phyloP scores from a whole-genome alignment of 129 eudicot genomes.

The Erigeron canadensis region DNA sequence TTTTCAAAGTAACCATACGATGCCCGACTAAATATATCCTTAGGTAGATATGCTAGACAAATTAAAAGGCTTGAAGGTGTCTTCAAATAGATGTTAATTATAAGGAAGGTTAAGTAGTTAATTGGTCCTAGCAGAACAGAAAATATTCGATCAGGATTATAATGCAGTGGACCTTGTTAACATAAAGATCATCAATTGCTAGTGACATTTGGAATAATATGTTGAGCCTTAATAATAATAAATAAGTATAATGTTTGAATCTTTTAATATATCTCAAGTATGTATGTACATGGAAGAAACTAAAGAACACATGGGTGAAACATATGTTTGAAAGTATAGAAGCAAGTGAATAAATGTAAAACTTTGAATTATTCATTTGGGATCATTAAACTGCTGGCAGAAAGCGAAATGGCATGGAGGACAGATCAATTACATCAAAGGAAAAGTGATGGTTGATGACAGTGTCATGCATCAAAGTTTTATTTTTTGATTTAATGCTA shows the following conservation, averaged over 20 bases:
- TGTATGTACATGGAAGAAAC: constrained; percentile 17
- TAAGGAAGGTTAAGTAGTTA: too few relatives aligned
- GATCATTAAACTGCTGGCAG: constrained; percentile 47
- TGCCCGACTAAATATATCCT: too few relatives aligned
- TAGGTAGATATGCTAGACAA: too few relatives aligned
- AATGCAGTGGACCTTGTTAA: constrained; percentile 10
- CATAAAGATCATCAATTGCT: background rate
- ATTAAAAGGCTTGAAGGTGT: too few relatives aligned
- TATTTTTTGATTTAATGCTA: constrained; percentile 38
- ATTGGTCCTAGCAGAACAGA: too few relatives aligned
- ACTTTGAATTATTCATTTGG: constrained; percentile 44
- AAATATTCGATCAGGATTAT: background rate
- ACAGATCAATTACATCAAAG: constrained; percentile 51
- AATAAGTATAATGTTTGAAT: background rate
- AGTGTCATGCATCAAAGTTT: constrained; percentile 34
- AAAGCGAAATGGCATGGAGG: constrained; percentile 48
- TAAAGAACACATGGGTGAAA: constrained; percentile 30
- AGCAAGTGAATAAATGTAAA: constrained; percentile 36
- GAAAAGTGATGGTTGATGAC: constrained; percentile 44
- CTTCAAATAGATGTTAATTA: too few relatives aligned
- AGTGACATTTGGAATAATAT: constrained; percentile 21
- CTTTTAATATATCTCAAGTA: constrained; percentile 15
- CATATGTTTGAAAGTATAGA: constrained; percentile 36
- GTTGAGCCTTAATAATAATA: constrained; percentile 10
- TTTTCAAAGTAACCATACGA: too few relatives aligned